Base-by-base conservation (phyloP, 2,329 filamentous ascomycete genomes). In the Colletotrichum sp. region DNA sequence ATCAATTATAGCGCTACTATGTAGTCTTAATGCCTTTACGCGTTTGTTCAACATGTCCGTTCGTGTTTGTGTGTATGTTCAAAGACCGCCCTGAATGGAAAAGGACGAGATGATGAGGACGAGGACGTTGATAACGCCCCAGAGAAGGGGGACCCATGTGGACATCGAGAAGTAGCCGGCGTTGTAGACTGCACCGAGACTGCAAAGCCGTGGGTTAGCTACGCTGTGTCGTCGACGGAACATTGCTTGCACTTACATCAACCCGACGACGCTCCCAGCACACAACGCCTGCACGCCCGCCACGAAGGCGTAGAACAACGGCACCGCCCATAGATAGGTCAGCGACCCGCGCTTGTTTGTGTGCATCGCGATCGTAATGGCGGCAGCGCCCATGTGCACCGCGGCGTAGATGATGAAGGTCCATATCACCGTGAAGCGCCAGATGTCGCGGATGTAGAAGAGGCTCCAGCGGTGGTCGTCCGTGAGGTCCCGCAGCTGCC, bases 111-210 rank as follows among this genome's bases (percentile, higher is more conserved):
- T 88, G 66, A 98, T 92, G 62, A 98, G 87, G 34, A 98, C 90
- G 63, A 98, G 84, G 12, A 96, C 93, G 83, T 95, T 98, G 83
- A 96, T 94, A 82, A 95, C 90, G 1, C 92, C 95, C 96, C 96
- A 98, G 26, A 96, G 90, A 81, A 97, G 94, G 0, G 96, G 96
- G 68, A 98, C 95, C 96, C 96, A 98, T 0, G 96, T 98, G 62
- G 95, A 96, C 95, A 98, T 97, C 80, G 93, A 90, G 83, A 96
- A 98, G 84, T 94, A 95, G 59, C 95, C 96, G 4, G 94, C 91
- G 79, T 92, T 91, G 82, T 98, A 98, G 44, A 96, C 91, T 10
- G 94, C 95, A 15, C 95, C 95, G 24, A 98, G 87, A 65, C 95
- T 96, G 18, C 12, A 7, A 44, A 72, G 15, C 66, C 55, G 78